Percentiles rank a stretch among this genome's conserved stretches.
phyloP scores from a whole-genome alignment of 371 early-diverging fungal genomes.

The Chytridiales sp. region DNA sequence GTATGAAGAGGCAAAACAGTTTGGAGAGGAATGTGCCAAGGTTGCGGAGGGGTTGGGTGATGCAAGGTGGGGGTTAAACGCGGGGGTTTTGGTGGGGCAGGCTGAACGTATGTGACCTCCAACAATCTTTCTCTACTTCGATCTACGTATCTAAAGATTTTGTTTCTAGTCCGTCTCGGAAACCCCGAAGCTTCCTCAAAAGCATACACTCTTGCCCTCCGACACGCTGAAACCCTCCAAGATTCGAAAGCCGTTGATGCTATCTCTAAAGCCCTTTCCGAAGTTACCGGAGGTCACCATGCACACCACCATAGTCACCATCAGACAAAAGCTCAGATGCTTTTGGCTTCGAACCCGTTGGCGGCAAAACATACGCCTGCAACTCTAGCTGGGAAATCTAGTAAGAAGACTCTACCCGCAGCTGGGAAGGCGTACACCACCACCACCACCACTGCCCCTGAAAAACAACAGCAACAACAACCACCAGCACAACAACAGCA shows the following conservation, averaged over 20 bases:
- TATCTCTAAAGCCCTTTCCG: constrained; percentile 16
- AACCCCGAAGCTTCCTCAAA: constrained; percentile 1
- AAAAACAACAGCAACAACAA: too few species aligned
- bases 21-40: constrained; percentile 11
- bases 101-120: constrained; percentile 2
- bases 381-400: too few species aligned
- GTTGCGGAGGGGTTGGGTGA: constrained; percentile 22
- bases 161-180: constrained; percentile 6
- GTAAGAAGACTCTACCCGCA: too few species aligned
- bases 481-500: too few species aligned
- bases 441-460: too few species aligned
- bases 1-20: constrained; percentile 16
- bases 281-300: too few species aligned
- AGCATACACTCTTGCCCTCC: constrained; percentile 18
- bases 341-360: too few species aligned
- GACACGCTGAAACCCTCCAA: constrained; percentile 15
- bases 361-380: too few species aligned
- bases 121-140: neutral
- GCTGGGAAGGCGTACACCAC: too few species aligned
- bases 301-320: too few species aligned
- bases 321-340: too few species aligned
- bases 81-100: constrained; percentile 31
- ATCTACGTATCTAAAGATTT: neutral
- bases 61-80: constrained; percentile 28
- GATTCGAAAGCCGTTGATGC: constrained; percentile 20